Evolutionary conservation across 129 eudicot genomes (phyloP).

Genomic region (Arctium minus): DNA sequence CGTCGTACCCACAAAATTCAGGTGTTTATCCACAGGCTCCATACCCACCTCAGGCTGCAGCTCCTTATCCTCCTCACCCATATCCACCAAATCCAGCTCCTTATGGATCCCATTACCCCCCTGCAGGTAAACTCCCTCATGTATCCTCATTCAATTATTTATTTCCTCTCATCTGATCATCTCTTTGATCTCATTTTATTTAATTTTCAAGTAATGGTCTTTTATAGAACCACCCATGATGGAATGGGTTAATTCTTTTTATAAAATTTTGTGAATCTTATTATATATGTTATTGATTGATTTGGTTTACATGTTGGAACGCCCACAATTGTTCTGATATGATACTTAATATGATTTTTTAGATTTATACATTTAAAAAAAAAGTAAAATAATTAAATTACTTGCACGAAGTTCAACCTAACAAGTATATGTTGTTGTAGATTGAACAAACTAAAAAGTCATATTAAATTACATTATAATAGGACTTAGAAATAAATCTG

Average conservation of each 20-base stretch:
- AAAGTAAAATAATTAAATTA: too few species aligned
- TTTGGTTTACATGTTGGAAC: not conserved
- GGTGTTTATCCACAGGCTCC: constrained; percentile 51
- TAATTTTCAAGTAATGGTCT: not conserved
- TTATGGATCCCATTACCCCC: constrained; percentile 52
- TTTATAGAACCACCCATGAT: too few species aligned
- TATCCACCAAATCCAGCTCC: constrained; percentile 38
- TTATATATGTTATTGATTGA: not conserved
- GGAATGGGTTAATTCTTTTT: not conserved
- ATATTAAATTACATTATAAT: too few species aligned
- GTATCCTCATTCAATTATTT: not conserved
- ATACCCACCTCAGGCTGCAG: constrained; percentile 34
- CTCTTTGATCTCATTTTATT: not conserved
- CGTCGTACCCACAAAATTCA: constrained; percentile 42
- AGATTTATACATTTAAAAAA: too few species aligned
- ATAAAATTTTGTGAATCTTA: not conserved
- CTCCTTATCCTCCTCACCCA: constrained; percentile 58
- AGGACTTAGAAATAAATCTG: too few species aligned
- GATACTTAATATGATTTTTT: too few species aligned
- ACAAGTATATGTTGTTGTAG: too few species aligned
- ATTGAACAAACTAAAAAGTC: too few species aligned
- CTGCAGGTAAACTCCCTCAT: constrained; percentile 40
- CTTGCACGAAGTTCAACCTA: too few species aligned
- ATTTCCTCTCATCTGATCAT: not conserved
- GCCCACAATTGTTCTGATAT: not conserved